Base-by-base conservation (phyloP, 345 rosid genomes). In the Aquilaria sinensis region DNA sequence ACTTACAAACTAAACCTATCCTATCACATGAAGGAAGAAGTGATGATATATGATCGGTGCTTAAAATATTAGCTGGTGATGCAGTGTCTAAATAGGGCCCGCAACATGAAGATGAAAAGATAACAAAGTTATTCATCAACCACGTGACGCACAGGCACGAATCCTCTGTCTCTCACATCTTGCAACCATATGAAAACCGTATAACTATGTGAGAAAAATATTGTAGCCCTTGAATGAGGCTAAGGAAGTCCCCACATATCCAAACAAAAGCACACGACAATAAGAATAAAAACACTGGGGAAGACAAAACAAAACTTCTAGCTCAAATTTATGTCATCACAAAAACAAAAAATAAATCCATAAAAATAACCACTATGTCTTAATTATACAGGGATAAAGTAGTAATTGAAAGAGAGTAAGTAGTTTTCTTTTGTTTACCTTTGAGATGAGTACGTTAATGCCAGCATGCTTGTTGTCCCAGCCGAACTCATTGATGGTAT, bases 401-500 rank as follows among this genome's bases (percentile, higher is more conserved):
- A 37, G 5, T 37, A 4, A 37, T 5, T 5, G 7, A 37, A 37
- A 37, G 33, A 23, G 10, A 4, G 9, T 37, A 37, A 9, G 8
- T 37, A 4, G 43, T 37, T 37, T 4, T n/a, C 5, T 43, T 2
- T 4, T 8, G 14, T 43, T 48, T 66, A 90, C 99, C 96, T 90
- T 88, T 69, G 99, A 86, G 75, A 94, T 81, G 72, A 94, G 96
- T 68, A 94, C 76, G 72, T 94, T 94, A 16, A 91, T 90, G 64
- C 97, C 99, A 60, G 99, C 86, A 65, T 89, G 90, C 79, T 94
- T 94, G 71, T 90, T 93, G 53, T 94, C 97, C 99, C 97, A 94
- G 52, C 99, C 96, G 56, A 94, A 94, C 75, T 89, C 94, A 75
- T 81, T 88, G 57, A 88, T 89, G 56, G 96, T 85, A 51, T 94